Percentiles rank a stretch among this genome's conserved stretches.
phyloP scores from a whole-genome alignment of 2,329 filamentous ascomycete genomes.

The Cercospora janseana region DNA sequence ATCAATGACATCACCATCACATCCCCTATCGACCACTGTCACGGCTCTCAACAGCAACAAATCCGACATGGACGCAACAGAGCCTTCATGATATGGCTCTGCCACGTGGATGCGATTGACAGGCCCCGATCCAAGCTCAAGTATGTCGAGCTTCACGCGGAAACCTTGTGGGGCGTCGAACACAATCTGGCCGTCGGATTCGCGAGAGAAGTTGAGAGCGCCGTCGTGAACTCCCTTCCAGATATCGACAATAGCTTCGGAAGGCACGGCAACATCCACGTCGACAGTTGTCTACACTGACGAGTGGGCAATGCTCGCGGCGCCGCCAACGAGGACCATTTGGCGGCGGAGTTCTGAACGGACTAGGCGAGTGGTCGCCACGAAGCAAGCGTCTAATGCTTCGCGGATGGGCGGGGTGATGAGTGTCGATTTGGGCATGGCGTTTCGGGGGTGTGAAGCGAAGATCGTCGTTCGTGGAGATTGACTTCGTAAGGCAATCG shows the following conservation, averaged over 20 bases:
- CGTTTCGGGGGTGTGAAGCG: background rate
- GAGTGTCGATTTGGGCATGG: background rate
- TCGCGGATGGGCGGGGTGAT: slow-evolving; percentile 7
- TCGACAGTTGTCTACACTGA: slow-evolving; percentile 21
- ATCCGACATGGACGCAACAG: slow-evolving; percentile 23
- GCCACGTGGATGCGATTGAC: slow-evolving; percentile 20
- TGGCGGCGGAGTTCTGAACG: slow-evolving; percentile 17
- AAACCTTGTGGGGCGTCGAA: slow-evolving; percentile 27
- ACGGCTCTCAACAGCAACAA: slow-evolving; percentile 19
- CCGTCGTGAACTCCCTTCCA: slow-evolving; percentile 7
- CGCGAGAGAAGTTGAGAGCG: slow-evolving; percentile 7
- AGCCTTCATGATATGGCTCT: slow-evolving; percentile 19
- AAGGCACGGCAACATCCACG: slow-evolving; percentile 19
- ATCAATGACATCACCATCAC: slow-evolving; percentile 21
- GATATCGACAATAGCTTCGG: background rate
- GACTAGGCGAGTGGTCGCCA: slow-evolving; percentile 17
- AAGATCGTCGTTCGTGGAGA: background rate
- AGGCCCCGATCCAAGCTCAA: slow-evolving; percentile 15
- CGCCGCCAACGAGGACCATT: slow-evolving; percentile 20
- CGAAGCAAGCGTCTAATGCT: slow-evolving; percentile 14
- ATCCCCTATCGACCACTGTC: slow-evolving; percentile 25
- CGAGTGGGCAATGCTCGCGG: slow-evolving; percentile 22
- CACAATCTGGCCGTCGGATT: slow-evolving; percentile 25
- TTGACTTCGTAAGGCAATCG: background rate
- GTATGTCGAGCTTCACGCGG: slow-evolving; percentile 21